Percentiles rank a stretch among this genome's conserved stretches.
Conservation (phyloP, 805 yeast genomes). For the Teunomyces pallodes region DNA sequence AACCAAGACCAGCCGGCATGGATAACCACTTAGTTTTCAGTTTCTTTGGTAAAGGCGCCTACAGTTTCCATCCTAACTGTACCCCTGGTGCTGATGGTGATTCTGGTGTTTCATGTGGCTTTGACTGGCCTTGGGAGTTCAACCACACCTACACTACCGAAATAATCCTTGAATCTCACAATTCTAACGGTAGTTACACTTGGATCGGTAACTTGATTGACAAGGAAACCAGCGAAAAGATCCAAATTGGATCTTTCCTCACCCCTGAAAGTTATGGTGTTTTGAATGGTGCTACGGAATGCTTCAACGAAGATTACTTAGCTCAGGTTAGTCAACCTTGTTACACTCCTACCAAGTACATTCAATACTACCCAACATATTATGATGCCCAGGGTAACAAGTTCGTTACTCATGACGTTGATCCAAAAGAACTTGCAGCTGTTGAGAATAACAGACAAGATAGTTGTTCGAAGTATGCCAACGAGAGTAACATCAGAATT, state of each 20-base stretch:
- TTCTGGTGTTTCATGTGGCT: constrained; percentile 7
- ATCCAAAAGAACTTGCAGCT: not conserved
- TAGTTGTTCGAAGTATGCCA: not conserved
- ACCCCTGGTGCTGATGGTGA: constrained; percentile 8
- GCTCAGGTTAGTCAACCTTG: not conserved
- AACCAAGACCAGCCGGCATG: not conserved
- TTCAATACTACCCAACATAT: not conserved
- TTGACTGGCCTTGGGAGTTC: constrained; percentile 5
- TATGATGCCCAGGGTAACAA: not conserved
- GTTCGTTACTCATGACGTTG: not conserved
- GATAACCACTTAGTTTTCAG: constrained; percentile 6
- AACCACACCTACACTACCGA: constrained; percentile 5
- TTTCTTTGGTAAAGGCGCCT: constrained; percentile 6
- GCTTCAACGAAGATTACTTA: not conserved
- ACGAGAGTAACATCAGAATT: not conserved
- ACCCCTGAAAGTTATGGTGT: constrained; percentile 1
- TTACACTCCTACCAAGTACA: not conserved
- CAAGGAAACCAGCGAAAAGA: not conserved
- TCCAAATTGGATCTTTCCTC: not conserved
- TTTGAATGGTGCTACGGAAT: not conserved
- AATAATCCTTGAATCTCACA: not conserved
- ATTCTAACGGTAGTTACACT: not conserved
- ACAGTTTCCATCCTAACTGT: constrained; percentile 5
- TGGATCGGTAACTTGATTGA: constrained; percentile 3
- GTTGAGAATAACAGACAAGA: not conserved